Base-by-base conservation (phyloP, 2,329 filamentous ascomycete genomes). In the Talaromyces sp. region DNA sequence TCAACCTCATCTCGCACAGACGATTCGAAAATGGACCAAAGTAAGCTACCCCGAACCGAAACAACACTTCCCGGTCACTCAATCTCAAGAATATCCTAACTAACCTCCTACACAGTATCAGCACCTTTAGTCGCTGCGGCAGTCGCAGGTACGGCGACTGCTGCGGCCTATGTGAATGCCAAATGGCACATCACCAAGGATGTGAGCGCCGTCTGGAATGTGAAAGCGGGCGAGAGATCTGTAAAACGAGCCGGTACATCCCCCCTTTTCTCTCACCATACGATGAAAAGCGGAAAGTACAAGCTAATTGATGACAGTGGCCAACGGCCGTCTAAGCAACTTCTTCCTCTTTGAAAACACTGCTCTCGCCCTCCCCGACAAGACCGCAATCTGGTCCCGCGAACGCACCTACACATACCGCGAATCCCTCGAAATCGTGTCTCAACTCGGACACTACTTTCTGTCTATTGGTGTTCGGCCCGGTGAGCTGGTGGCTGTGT, bases 131-230 rank as follows among this genome's bases (percentile, higher is more conserved):
- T 72, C 31, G 70, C 70, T 14, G 70, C 72, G 54, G 71, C 72
- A 60, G 70, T 71, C 14, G 67, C 72, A 1, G 71, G 72, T 37
- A 71, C 69, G 10, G 62, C 69, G 8, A 74, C 75, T 9, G 66
- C 73, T 24, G 72, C 74, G 35, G 71, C 73, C 22, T 78, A 78
- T 60, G 67, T 77, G 10, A 85, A 93, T 71, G 90, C 87, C 62
- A 91, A 90, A 78, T 88, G 85, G 70, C 86, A 90, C 72, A 73
- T 93, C 59, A 74, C 77, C 48, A 86, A 90, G 71, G 90, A 93
- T 73, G 68, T 89, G 16, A 69, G 72, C 0, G 70, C 71, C 7
- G 39, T 65, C 45, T 62, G 39, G n/a, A 5, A 1, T 24, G 19
- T 43, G 6, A 57, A 57, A 43, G 27, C 24, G 1, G 52, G 48